phyloP scores from a whole-genome alignment of 2,329 filamentous ascomycete species.

The Diaporthe amygdali region DNA sequence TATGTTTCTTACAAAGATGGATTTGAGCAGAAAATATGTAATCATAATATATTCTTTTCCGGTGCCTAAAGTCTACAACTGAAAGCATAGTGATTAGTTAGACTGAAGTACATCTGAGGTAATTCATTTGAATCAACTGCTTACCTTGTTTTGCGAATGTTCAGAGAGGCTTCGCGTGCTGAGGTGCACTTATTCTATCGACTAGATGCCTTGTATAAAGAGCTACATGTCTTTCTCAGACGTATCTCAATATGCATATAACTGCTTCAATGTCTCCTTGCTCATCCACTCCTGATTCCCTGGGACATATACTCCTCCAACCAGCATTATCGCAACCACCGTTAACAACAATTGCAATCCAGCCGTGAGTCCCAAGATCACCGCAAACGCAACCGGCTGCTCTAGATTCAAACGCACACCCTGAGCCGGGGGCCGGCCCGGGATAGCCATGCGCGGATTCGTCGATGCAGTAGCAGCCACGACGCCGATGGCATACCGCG shows the following conservation, averaged over 20 bases:
- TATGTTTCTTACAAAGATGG: too few species aligned
- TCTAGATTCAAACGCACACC: background rate
- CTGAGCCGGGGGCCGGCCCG: background rate
- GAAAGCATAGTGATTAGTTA: too few species aligned
- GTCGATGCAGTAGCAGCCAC: background rate
- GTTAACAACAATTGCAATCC: background rate
- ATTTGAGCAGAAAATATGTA: too few species aligned
- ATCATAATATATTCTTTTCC: too few species aligned
- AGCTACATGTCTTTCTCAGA: background rate
- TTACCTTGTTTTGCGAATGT: too few species aligned
- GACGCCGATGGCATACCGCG: background rate
- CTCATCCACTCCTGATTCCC: background rate
- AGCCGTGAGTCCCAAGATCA: background rate
- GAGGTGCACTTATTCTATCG: too few species aligned
- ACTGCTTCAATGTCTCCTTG: background rate
- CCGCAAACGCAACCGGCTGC: background rate
- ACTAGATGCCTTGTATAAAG: background rate
- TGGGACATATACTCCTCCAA: background rate
- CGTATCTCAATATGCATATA: background rate
- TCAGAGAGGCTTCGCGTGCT: too few species aligned
- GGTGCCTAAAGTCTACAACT: too few species aligned
- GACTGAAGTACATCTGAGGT: too few species aligned
- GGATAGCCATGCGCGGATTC: background rate
- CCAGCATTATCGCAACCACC: background rate
- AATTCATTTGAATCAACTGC: too few species aligned